Base-by-base conservation (phyloP, 2,329 filamentous ascomycete genomes). In the Alternaria dauci region DNA sequence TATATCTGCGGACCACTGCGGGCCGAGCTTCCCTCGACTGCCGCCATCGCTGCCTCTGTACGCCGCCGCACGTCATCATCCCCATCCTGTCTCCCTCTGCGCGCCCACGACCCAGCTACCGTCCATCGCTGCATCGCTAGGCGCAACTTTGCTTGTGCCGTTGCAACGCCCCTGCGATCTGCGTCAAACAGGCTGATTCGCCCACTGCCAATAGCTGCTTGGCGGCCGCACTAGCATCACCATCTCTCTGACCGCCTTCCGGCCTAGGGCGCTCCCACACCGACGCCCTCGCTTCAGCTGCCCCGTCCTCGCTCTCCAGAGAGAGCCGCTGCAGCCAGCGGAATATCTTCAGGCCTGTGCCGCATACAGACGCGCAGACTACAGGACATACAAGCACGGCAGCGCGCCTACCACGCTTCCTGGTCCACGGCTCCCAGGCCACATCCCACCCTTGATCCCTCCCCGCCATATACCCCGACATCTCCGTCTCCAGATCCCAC, bases 401-500 rank as follows among this genome's bases (percentile, higher is more conserved):
- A 56, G 50, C 18, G 43, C 52, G 41, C 55, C 59, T 51, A 44
- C 58, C 55, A 52, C 55, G 59, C 60, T 50, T 47, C 55, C 52
- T 50, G 39, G 38, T 44, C 52, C 38, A 55, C 41, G 54, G 53
- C 48, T 42, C 52, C 62, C 62, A 62, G 62, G 59, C 52, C 52
- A 61, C 58, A 63, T 66, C 66, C 68, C 66, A 69, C 69, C 63
- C 64, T 69, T 57, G 61, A 42, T 41, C 61, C 61, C 52, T 64
- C 70, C 71, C 73, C 74, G 68, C 74, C 70, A 74, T 74, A 72
- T 74, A 63, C 56, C 61, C 67, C 58, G 61, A 64, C 68, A 62
- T 63, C 67, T 63, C 67, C 57, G 59, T 50, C 65, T 64, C 66
- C 59, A 63, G 55, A 62, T 60, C 69, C 71, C 67, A 67, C 68